Base-by-base conservation (phyloP, 805 yeast genomes). In the Candida caryicola region DNA sequence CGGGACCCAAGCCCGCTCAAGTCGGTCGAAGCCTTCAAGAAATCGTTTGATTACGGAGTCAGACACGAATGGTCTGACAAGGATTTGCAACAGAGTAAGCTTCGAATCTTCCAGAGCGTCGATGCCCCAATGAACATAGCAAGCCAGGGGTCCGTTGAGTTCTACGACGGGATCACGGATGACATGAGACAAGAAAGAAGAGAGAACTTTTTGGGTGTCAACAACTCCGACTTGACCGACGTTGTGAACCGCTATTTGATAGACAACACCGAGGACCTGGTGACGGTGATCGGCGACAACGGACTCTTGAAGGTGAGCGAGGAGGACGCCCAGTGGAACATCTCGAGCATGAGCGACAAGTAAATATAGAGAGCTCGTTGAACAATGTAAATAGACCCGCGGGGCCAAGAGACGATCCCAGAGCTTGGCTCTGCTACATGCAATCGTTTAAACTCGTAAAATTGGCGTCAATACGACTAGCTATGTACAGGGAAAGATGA, bases 111-210 rank as follows among this genome's bases (percentile, higher is more conserved):
- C 77, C 99, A 93, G 63, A 77, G 82, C 40, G 66, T 93, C 12
- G 99, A 93, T 64, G 85, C 96, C 1, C 99, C 99, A 9, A 72
- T 77, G 30, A 82, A 90, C 54, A 82, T 88, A 12, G 76, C 85
- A 33, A 73, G 77, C 25, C 96, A 93, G 60, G 96, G 96, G 9
- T 67, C 77, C 48, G 60, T 74, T 12, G 60, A 69, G 10, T 86
- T 90, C 62, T 66, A 76, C 36, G 77, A 80, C 40, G 89, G 85
- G 1, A 73, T 91, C 26, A 78, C 83, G 23, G 87, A 85, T 49
- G 88, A 82, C 23, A 73, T 85, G 81, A 77, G 82, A 55, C 96
- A 91, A 59, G 66, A 64, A 32, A 76, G 97, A 57, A 81, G 99
- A 63, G 83, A 79, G 47, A 71, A 73, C 41, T 68, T 93, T 41